Evolutionary conservation across 805 yeast genomes (phyloP).

Genomic region (Cyberlindnera saturnus): DNA sequence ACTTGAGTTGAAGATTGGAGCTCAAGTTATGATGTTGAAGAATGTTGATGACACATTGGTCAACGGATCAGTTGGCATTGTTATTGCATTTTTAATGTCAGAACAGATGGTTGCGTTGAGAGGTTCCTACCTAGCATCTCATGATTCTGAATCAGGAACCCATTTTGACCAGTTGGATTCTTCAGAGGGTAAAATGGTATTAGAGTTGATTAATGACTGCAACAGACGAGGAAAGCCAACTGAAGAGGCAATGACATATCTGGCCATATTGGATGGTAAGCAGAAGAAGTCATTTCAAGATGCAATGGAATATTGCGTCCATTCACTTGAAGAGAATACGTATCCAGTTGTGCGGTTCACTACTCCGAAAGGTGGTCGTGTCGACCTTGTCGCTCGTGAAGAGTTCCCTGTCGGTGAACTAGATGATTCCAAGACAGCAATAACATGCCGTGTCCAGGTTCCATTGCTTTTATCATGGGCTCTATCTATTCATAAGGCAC

Average conservation of each 20-base stretch:
- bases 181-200: not conserved
- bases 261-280: not conserved
- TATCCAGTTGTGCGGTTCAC: constrained; percentile 46
- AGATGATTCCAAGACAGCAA: constrained; percentile 22
- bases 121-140: not conserved
- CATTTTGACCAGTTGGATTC: not conserved
- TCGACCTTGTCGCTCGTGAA: constrained; percentile 4
- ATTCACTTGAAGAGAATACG: not conserved
- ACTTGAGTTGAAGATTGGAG: constrained; percentile 67
- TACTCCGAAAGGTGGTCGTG: constrained; percentile 24
- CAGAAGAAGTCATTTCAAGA: not conserved
- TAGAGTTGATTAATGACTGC: constrained; percentile 15
- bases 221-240: constrained; percentile 34
- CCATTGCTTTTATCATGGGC: constrained; percentile 81
- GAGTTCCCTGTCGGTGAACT: constrained; percentile 26
- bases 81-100: constrained; percentile 35
- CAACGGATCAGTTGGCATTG: constrained; percentile 86
- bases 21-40: constrained; percentile 92
- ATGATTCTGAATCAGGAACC: not conserved
- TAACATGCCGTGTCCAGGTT: constrained; percentile 45
- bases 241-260: not conserved
- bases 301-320: not conserved
- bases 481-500: constrained; percentile 76
- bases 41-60: constrained; percentile 74
- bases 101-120: constrained; percentile 1